Base-by-base conservation (phyloP, 129 eudicot genomes). In the Lactuca saligna region DNA sequence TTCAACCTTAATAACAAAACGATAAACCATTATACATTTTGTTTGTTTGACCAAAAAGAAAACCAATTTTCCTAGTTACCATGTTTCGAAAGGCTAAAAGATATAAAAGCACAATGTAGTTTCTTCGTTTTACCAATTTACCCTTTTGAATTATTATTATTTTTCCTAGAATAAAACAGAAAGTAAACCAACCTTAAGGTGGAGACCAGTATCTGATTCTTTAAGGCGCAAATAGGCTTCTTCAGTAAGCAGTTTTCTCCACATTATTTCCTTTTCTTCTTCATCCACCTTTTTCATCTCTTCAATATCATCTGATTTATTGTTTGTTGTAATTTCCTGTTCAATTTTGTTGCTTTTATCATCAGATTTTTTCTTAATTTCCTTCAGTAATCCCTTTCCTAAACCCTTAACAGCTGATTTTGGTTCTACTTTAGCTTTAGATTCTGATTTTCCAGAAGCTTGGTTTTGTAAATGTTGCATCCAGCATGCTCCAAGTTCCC, bases 401-500 rank as follows among this genome's bases (percentile, higher is more conserved):
- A 93, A 92, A 85, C 98, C 98, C 85, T 93, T 89, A 55, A 93
- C 95, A 48, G 91, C 86, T 25, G 29, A 25, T 25, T 25, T 25
- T 39, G 95, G 95, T 82, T 89, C 97, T 65, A 78, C 83, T 74
- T 93, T 89, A 44, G 81, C 82, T 73, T 89, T 87, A 16, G 90
- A 66, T 25, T 93, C 98, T 1, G 85, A 60, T 83, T 89, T 89
- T 9, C 75, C 50, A 41, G 98, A 67, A 58, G 75, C 90, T 63
- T 85, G 89, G 72, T 85, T 93, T 81, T 89, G 98, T 78, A 93
- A 72, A 76, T 93, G 98, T 78, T 93, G 98, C 74, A 93, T 95
- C 98, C 98, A 93, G 62, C 95, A 93, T 32, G 98, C 98, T 35
- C 98, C 98, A 64, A 93, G 95, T 80, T 93, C 98, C 98, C 98